phyloP scores from a whole-genome alignment of 2,329 filamentous ascomycete species.

The Diaporthe citriasiana region DNA sequence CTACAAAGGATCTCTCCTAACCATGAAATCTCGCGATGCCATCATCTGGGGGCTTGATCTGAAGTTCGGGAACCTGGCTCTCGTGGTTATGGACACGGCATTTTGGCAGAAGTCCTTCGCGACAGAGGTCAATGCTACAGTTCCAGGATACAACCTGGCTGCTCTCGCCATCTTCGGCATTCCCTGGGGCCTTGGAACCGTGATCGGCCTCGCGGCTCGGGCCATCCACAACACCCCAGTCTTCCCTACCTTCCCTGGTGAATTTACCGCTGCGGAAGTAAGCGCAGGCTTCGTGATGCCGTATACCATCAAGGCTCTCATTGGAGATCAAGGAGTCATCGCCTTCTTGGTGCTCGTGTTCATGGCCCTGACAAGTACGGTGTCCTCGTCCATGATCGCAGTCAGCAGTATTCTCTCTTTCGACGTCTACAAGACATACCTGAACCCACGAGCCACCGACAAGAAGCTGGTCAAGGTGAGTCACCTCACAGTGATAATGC shows the following conservation, averaged over 20 bases:
- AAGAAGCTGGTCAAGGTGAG: constrained; percentile 58
- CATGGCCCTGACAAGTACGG: constrained; percentile 65
- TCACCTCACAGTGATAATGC: constrained; percentile 62
- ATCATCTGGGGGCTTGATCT: constrained; percentile 61
- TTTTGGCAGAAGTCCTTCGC: constrained; percentile 69
- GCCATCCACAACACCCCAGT: constrained; percentile 61
- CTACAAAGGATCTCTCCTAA: constrained; percentile 61
- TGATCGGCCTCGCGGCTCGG: constrained; percentile 59
- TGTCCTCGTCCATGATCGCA: constrained; percentile 65
- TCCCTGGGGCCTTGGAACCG: constrained; percentile 62
- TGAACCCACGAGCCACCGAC: constrained; percentile 61
- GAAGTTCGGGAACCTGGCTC: constrained; percentile 63
- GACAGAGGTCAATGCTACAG: constrained; percentile 60
- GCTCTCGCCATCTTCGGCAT: constrained; percentile 61
- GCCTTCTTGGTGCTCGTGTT: constrained; percentile 63
- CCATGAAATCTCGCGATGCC: constrained; percentile 61
- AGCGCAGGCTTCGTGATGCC: constrained; percentile 63
- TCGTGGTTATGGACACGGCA: constrained; percentile 65
- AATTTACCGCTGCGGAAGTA: constrained; percentile 57
- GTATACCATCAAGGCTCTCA: constrained; percentile 58
- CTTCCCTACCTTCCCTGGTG: constrained; percentile 59
- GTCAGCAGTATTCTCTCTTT: constrained; percentile 65
- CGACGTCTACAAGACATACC: constrained; percentile 65
- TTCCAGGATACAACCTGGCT: constrained; percentile 62
- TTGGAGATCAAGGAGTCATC: constrained; percentile 58